A percentile compares a stretch with the other conserved stretches of the same genome.
Evolutionary conservation across 805 yeast species (phyloP).

Genomic region (Pichia sporocuriosa): DNA sequence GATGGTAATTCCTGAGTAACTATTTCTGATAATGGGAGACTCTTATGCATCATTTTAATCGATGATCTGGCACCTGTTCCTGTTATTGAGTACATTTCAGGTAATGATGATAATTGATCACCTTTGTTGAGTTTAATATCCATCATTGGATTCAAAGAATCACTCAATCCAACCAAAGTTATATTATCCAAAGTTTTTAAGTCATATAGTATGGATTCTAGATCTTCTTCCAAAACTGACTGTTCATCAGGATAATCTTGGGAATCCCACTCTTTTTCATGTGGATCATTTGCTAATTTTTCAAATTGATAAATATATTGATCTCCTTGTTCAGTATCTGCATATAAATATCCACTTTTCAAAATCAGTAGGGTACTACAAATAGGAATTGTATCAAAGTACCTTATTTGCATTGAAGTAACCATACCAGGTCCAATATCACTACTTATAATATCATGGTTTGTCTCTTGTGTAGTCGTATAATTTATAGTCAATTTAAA

Average conservation of each 20-base stretch:
- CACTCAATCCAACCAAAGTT: slow-evolving; percentile 46
- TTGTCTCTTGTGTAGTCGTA: slow-evolving; percentile 34
- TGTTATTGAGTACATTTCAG: slow-evolving; percentile 35
- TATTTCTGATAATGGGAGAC: slow-evolving; percentile 52
- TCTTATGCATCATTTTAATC: slow-evolving; percentile 45
- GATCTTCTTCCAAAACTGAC: slow-evolving; percentile 22
- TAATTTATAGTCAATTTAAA: slow-evolving; percentile 56
- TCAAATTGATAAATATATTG: slow-evolving; percentile 74
- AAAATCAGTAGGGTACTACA: slow-evolving; percentile 52
- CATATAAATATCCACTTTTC: slow-evolving; percentile 70
- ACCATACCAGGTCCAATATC: slow-evolving; percentile 27
- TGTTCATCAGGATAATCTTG: slow-evolving; percentile 31
- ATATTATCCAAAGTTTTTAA: slow-evolving; percentile 46
- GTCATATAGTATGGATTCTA: slow-evolving; percentile 20
- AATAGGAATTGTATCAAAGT: slow-evolving; percentile 71
- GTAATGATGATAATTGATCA: slow-evolving; percentile 28
- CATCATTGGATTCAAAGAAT: slow-evolving; percentile 48
- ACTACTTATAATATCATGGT: slow-evolving; percentile 16
- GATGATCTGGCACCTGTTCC: slow-evolving; percentile 42
- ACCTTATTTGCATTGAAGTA: slow-evolving; percentile 43
- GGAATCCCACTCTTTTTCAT: slow-evolving; percentile 30
- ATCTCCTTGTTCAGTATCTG: slow-evolving; percentile 55
- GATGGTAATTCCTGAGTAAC: slow-evolving; percentile 76
- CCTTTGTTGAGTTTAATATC: slow-evolving; percentile 34
- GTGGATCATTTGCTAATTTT: slow-evolving; percentile 53